Conservation (phyloP, 208 protist species). For the Leishmania martiniquensis region DNA sequence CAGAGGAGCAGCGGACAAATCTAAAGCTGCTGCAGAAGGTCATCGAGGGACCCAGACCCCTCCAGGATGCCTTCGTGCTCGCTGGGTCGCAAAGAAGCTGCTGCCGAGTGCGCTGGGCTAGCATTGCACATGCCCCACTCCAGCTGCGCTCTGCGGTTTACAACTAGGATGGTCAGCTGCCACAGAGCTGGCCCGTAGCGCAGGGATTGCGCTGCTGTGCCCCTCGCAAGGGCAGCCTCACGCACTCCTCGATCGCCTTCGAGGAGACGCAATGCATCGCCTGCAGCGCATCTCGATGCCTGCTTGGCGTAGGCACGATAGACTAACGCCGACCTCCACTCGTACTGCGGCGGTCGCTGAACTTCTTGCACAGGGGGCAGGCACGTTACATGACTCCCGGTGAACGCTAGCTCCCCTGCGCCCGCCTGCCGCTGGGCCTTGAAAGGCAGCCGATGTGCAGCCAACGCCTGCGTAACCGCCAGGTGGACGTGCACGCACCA, state of each 20-base stretch:
- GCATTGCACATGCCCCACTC: slow-evolving; percentile 9
- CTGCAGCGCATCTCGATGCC: background rate
- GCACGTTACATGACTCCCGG: slow-evolving; percentile 4
- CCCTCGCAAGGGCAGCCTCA: background rate
- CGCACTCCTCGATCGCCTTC: background rate
- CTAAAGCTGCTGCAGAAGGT: slow-evolving; percentile 4
- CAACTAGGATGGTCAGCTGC: slow-evolving; percentile 17
- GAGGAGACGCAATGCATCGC: background rate
- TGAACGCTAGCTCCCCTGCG: background rate
- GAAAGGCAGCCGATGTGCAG: background rate
- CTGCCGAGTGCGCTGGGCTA: background rate
- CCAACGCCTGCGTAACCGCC: slow-evolving; percentile 3
- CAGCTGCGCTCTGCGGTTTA: slow-evolving; percentile 23
- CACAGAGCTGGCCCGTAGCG: background rate
- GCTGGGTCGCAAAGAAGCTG: background rate
- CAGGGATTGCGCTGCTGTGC: background rate
- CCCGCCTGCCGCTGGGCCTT: background rate
- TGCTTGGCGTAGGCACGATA: background rate
- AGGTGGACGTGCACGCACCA: slow-evolving; percentile 22
- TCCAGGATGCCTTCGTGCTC: background rate
- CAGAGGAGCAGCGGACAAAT: background rate
- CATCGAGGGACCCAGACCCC: slow-evolving; percentile 2
- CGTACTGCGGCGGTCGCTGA: slow-evolving; percentile 25
- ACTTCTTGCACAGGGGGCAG: slow-evolving; percentile 16
- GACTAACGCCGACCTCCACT: slow-evolving; percentile 23